Evolutionary conservation across 768 basidiomycete species (phyloP).

Genomic region (Kwoniella sp.): DNA sequence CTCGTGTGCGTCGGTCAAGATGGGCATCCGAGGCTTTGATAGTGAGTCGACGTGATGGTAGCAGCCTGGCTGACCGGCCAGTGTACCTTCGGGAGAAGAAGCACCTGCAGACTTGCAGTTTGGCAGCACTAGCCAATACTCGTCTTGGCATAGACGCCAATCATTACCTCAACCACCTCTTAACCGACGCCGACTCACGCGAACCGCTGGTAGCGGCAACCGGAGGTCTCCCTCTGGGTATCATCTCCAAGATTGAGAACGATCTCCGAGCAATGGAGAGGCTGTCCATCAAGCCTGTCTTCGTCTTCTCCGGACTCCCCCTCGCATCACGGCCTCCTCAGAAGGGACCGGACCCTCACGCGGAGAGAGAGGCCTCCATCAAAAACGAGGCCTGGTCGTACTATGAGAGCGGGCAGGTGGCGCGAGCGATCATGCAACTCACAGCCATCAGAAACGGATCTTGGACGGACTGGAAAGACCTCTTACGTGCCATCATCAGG

Average conservation of each 20-base stretch:
- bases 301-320: slow-evolving; percentile 86
- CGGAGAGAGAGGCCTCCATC: slow-evolving; percentile 32
- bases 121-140: slow-evolving; percentile 78
- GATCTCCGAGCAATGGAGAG: slow-evolving; percentile 88
- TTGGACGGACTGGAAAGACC: slow-evolving; percentile 67
- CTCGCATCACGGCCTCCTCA: slow-evolving; percentile 71
- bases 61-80: slow-evolving; percentile 42
- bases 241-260: slow-evolving; percentile 70
- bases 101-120: slow-evolving; percentile 73
- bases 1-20: slow-evolving; percentile 8
- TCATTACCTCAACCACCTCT: slow-evolving; percentile 75
- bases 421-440: slow-evolving; percentile 77
- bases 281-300: slow-evolving; percentile 93
- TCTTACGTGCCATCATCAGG: slow-evolving; percentile 88
- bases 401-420: slow-evolving; percentile 88
- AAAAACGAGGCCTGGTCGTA: slow-evolving; percentile 75
- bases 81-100: slow-evolving; percentile 83
- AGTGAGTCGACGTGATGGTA: slow-evolving; percentile 14
- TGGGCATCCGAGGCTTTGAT: slow-evolving; percentile 42
- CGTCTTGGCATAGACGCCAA: slow-evolving; percentile 95
- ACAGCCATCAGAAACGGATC: slow-evolving; percentile 64
- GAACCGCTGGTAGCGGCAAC: slow-evolving; percentile 93
- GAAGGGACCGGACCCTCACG: slow-evolving; percentile 53
- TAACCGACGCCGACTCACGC: slow-evolving; percentile 62
- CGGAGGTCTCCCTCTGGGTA: slow-evolving; percentile 85